Base-by-base conservation (phyloP, 1,284 basidiomycete genomes). In the Xanthoconium separans region DNA sequence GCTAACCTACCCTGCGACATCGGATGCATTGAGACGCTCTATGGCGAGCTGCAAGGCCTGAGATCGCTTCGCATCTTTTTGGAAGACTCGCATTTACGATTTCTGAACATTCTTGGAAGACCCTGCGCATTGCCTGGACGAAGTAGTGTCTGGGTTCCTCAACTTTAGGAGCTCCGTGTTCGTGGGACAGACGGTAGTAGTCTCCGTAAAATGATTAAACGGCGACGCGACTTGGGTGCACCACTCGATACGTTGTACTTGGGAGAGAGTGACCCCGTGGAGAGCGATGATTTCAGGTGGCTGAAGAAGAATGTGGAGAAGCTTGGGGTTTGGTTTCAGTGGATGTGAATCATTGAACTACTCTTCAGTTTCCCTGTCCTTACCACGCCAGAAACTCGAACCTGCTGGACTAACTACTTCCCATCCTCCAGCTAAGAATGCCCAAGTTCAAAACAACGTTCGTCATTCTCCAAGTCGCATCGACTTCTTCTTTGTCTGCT, bases 121-220 rank as follows among this genome's bases (percentile, higher is more conserved):
- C 48, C 53, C 52, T 16, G 58, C 56, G 48, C 50, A 56, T 8
- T 54, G 47, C 27, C 53, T 37, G 22, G 46, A 50, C 41, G 48
- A 45, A 20, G 48, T 30, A 33, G 51, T n/a, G 27, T 58, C 37
- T 56, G 47, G 55, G 45, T 64, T 34, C 57, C 54, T 76, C 72
- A 70, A 75, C 76, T 55, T 65, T 69, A 71, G 67, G 13, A 16
- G 2, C 65, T 77, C 75, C 6, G 64, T 83, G 15, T 58, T 65
- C 8, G 79, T 78, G 0, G 10, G 27, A 6, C 27, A 5, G 27
- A 27, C 6, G 27, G 27, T 27, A 27, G 45, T 1, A 53, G 64
- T 30, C 68, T 87, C 64, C 75, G 73, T 30, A 52, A 62, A 29
- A 68, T 87, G 29, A 73, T 87, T 7, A 62, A 69, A 49, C 65